Percentiles rank a stretch among this genome's conserved stretches.
Evolutionary conservation across 257 asterid genomes (phyloP).

Genomic region (Solanum megistacrolobum): DNA sequence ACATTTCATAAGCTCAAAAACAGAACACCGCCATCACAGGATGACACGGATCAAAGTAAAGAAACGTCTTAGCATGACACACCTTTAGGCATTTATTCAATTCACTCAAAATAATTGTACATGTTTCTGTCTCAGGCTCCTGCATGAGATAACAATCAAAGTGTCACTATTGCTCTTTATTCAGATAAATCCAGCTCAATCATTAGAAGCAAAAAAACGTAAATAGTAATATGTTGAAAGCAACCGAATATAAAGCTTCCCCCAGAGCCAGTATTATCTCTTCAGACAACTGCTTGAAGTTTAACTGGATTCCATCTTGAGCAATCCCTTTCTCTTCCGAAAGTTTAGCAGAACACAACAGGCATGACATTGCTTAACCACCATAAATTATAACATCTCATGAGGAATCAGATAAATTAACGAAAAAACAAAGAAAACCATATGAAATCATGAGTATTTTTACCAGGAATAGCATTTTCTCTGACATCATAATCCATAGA

Average conservation of each 20-base stretch:
- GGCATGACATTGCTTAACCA: slow-evolving; percentile 73
- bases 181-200: not conserved
- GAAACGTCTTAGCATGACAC: not conserved
- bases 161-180: slow-evolving; percentile 1
- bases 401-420: not conserved
- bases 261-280: slow-evolving; percentile 58
- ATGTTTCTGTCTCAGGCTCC: slow-evolving; percentile 84
- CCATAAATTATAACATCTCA: slow-evolving; percentile 18
- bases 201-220: no score
- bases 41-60: not conserved
- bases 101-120: slow-evolving; percentile 68
- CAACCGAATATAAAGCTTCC: slow-evolving; percentile 71
- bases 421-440: not conserved
- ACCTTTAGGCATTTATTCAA: slow-evolving; percentile 80
- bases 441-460: slow-evolving; percentile 3
- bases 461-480: slow-evolving; percentile 79
- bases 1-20: no score
- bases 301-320: slow-evolving; percentile 57
- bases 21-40: not conserved
- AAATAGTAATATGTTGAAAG: not conserved
- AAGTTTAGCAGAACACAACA: slow-evolving; percentile 70
- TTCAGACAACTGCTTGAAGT: slow-evolving; percentile 61
- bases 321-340: slow-evolving; percentile 81
- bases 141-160: slow-evolving; percentile 18
- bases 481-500: slow-evolving; percentile 87